Percentiles rank a stretch among this genome's conserved stretches.
Evolutionary conservation across 202 grass and related monocot species (phyloP).

Genomic region (Digitaria exilis): DNA sequence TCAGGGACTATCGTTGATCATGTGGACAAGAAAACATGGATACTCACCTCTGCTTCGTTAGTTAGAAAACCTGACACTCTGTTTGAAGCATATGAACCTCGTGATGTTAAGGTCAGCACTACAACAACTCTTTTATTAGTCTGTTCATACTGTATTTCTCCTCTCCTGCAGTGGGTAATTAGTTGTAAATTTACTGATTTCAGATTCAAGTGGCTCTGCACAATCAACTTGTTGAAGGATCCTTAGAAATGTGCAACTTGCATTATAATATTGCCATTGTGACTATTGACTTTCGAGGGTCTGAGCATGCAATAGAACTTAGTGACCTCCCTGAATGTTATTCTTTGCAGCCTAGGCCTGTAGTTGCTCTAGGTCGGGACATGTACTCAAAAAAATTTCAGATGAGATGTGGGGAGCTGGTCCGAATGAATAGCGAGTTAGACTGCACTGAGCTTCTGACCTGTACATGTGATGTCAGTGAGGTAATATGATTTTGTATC

Average conservation of each 20-base stretch:
- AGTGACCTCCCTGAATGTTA: neutral
- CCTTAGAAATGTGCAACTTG: constrained; percentile 14
- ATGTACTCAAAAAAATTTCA: neutral
- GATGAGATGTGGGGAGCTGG: neutral
- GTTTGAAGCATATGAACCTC: neutral
- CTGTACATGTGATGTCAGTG: neutral
- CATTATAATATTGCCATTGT: constrained; percentile 24
- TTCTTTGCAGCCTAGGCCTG: neutral
- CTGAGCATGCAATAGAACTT: neutral
- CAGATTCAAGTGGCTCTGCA: constrained; percentile 5
- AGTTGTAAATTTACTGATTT: neutral
- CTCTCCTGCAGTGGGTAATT: neutral
- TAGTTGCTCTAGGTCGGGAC: constrained; percentile 4
- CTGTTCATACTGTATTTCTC: neutral
- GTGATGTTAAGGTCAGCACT: neutral
- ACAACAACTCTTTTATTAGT: neutral
- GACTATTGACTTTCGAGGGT: neutral
- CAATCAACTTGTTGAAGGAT: neutral
- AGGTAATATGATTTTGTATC: neutral
- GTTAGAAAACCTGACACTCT: neutral
- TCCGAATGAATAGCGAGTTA: neutral
- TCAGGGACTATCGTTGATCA: neutral
- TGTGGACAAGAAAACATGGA: neutral
- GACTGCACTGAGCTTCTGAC: neutral
- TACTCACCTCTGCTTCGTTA: constrained; percentile 2